Percentiles rank a stretch among this genome's conserved stretches.
Evolutionary conservation across 768 basidiomycete species (phyloP).

Genomic region (Leccinum subtestaceum): DNA sequence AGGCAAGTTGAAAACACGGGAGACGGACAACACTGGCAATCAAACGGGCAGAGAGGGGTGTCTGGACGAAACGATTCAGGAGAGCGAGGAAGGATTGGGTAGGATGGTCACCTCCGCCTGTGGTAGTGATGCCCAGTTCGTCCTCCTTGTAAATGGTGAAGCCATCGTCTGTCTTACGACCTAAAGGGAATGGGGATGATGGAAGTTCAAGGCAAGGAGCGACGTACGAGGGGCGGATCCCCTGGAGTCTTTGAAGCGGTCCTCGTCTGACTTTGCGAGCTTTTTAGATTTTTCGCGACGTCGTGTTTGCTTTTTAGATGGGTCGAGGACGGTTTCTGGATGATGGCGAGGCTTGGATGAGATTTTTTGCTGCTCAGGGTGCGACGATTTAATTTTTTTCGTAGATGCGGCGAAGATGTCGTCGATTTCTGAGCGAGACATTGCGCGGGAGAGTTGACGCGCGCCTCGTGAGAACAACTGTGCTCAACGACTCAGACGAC

Average conservation of each 20-base stretch:
- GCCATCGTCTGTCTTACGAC: conserved; percentile 77
- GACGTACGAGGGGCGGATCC: conserved; percentile 67
- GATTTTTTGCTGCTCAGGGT: not conserved
- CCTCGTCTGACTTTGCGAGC: conserved; percentile 34
- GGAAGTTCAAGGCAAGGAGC: conserved; percentile 2
- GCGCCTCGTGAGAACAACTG: conserved; percentile 16
- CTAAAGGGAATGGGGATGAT: conserved; percentile 38
- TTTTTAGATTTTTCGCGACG: conserved; percentile 27
- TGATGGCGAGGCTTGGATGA: conserved; percentile 4
- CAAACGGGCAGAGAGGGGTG: conserved; percentile 83
- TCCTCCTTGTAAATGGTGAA: conserved; percentile 79
- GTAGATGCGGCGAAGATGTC: conserved; percentile 65
- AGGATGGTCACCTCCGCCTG: conserved; percentile 64
- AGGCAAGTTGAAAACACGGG: not conserved
- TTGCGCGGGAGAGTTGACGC: conserved; percentile 20
- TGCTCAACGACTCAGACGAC: conserved; percentile 12
- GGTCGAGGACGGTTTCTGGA: conserved; percentile 66
- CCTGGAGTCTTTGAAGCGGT: conserved; percentile 70
- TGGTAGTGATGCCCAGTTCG: conserved; percentile 66
- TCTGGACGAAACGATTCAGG: conserved; percentile 44
- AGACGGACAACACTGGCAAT: conserved; percentile 81
- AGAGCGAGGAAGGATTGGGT: conserved; percentile 7
- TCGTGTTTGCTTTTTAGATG: conserved; percentile 41
- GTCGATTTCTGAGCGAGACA: conserved; percentile 77
- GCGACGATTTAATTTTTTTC: conserved; percentile 34